Base-by-base conservation (phyloP, 768 basidiomycete species). In the Suillus subalutaceus region DNA sequence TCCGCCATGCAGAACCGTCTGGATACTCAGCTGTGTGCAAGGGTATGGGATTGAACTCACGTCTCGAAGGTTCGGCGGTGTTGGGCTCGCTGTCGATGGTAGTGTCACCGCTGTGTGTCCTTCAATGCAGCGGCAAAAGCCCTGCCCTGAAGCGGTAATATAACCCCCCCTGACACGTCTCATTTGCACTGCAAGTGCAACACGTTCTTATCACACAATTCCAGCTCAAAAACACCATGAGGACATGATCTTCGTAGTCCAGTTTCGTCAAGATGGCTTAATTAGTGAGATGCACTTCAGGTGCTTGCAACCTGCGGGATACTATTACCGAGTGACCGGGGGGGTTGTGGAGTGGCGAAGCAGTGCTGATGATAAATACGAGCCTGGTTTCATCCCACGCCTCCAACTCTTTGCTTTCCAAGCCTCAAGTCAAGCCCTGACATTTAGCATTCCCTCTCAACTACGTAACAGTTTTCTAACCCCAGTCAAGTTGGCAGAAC, bases 401-500 rank as follows among this genome's bases (percentile, higher is more conserved):
- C 26, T 9, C 7, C 5, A 59, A 30, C 58, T 41, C 26, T 26
- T 59, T 5, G 10, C 46, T 63, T 37, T 63, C 55, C 62, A 23
- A 60, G 63, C 56, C 38, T 64, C 12, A 5, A n/a, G 30, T 57
- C 38, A 23, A 46, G 35, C 6, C 56, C 32, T 32, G 30, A 32
- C n/a, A 13, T 58, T n/a, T 13, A 58, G 26, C 35, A 37, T 37
- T 35, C 32, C 20, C 23, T 20, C 43, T 46, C 62, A 53, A 41
- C 30, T 30, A 63, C 65, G 13, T 55, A 55, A 55, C 30, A 55
- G 30, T 55, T 18, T 40, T 59, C 23, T 57, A 20, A 57, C 43
- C 58, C 72, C 73, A 80, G 84, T 79, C 90, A 93, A 91, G 88
- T 93, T 92, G 92, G 93, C 90, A 90, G 79, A 80, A 73, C 82